These are phyloP conservation scores for Leishmania aethiopica DNA, from an alignment of 208 protist genomes.

Conservation along the genomic window DNA sequence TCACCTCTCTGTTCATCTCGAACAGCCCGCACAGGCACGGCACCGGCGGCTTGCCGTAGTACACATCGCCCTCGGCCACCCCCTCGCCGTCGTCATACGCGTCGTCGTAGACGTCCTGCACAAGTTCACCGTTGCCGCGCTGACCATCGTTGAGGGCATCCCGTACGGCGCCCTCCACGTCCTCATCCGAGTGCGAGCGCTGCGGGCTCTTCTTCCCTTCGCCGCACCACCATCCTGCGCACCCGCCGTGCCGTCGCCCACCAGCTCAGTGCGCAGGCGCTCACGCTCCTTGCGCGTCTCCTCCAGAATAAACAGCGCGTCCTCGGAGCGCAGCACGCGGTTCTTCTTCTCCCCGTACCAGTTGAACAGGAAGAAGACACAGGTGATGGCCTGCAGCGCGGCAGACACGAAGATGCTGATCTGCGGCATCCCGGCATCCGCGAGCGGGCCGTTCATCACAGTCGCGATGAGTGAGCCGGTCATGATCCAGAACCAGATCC, in stretches of 20 bases:
- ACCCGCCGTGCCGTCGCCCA: not conserved
- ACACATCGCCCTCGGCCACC: conserved; percentile 8
- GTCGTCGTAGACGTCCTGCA: conserved; percentile 16
- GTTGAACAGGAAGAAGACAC: conserved; percentile 63
- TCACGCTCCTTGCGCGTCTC: conserved; percentile 36
- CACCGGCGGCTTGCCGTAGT: conserved; percentile 25
- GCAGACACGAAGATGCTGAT: conserved; percentile 60
- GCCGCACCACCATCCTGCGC: not conserved
- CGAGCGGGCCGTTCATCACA: conserved; percentile 50
- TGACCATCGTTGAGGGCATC: conserved; percentile 1
- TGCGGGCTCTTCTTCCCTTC: conserved; percentile 12
- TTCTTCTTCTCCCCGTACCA: conserved; percentile 68
- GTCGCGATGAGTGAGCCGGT: conserved; percentile 43
- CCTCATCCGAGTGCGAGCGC: conserved; percentile 8
- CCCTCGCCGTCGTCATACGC: not conserved
- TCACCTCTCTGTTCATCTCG: conserved; percentile 64
- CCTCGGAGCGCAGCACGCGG: conserved; percentile 44
- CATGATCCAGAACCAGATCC: conserved; percentile 65
- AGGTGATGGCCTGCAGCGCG: conserved; percentile 54
- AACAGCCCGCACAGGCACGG: conserved; percentile 42
- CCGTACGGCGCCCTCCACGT: conserved; percentile 4
- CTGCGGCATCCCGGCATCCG: conserved; percentile 43
- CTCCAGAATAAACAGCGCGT: conserved; percentile 36
- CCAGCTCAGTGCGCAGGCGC: conserved; percentile 24
- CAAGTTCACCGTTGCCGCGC: conserved; percentile 18